Evolutionary conservation across 257 asterid genomes (phyloP).

Genomic region (Marsdenia floribunda): DNA sequence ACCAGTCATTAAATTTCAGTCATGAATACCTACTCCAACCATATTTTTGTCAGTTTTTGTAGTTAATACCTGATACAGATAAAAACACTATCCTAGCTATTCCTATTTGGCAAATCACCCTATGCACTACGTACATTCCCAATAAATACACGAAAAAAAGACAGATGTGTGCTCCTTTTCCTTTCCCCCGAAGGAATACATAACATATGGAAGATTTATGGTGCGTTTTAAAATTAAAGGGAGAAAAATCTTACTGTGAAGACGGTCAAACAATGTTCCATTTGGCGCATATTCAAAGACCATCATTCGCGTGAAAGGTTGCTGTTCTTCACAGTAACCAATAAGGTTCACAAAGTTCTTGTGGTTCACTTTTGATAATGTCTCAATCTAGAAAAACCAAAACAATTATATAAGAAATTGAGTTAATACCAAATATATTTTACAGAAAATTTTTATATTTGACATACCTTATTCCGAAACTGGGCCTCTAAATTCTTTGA

Average conservation of each 20-base stretch:
- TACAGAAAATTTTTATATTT: not conserved
- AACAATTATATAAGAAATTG: slow-evolving; percentile 2
- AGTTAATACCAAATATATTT: not conserved
- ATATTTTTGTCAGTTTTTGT: not conserved
- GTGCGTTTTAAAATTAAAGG: not conserved
- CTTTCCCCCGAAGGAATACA: not conserved
- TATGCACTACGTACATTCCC: not conserved
- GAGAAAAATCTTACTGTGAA: slow-evolving; percentile 54
- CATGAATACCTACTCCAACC: too few relatives aligned
- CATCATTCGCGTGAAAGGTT: slow-evolving; percentile 81
- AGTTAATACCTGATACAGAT: not conserved
- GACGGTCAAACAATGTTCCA: slow-evolving; percentile 85
- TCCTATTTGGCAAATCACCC: not conserved
- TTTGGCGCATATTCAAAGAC: slow-evolving; percentile 91
- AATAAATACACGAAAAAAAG: not conserved
- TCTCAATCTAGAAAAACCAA: slow-evolving; percentile 27
- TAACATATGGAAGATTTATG: not conserved
- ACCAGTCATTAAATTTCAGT: slow-evolving; percentile 1
- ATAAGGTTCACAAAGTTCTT: slow-evolving; percentile 74
- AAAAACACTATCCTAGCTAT: not conserved
- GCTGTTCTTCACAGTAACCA: slow-evolving; percentile 72
- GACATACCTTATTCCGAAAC: slow-evolving; percentile 33
- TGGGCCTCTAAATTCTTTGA: slow-evolving; percentile 29
- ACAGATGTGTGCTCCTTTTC: not conserved
- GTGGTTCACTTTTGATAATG: slow-evolving; percentile 57